Percentiles rank a stretch among this genome's conserved stretches.
phyloP scores from a whole-genome alignment of 2,329 filamentous ascomycete species.

The Aspergillus nomiae region DNA sequence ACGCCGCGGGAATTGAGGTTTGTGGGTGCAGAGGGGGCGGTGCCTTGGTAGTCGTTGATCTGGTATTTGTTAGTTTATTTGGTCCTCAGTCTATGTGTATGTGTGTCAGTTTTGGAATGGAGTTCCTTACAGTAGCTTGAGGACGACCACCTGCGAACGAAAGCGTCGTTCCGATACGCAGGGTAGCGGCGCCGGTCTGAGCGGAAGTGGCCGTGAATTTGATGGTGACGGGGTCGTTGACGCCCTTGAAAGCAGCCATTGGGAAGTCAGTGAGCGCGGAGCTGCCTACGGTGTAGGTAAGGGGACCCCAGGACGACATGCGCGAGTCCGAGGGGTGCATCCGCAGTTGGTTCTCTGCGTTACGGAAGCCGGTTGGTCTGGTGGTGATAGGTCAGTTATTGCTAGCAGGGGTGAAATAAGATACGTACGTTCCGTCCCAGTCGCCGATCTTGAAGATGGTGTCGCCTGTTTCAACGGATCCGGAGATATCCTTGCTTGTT shows the following conservation, averaged over 20 bases:
- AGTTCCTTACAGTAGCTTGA: conserved; percentile 41
- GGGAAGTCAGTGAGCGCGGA: conserved; percentile 58
- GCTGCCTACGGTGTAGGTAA: conserved; percentile 64
- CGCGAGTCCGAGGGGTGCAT: conserved; percentile 70
- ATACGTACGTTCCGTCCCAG: conserved; percentile 59
- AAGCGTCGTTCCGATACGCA: conserved; percentile 67
- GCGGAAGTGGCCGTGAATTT: conserved; percentile 58
- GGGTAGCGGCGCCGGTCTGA: conserved; percentile 56
- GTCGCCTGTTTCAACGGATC: conserved; percentile 49
- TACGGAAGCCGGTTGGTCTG: conserved; percentile 62
- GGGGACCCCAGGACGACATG: conserved; percentile 63
- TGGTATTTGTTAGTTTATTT: conserved; percentile 10
- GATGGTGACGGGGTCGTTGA: conserved; percentile 64
- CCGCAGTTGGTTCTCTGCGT: conserved; percentile 66
- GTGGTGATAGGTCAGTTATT: background rate
- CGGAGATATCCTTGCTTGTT: conserved; percentile 55
- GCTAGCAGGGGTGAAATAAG: background rate
- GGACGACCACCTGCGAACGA: conserved; percentile 63
- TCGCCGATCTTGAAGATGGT: conserved; percentile 66
- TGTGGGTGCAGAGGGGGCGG: conserved; percentile 56
- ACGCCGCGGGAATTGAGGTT: conserved; percentile 68
- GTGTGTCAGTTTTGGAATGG: background rate
- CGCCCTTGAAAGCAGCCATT: conserved; percentile 66
- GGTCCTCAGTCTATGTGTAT: no score
- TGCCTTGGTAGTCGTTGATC: conserved; percentile 58